Percentiles rank a stretch among this genome's conserved stretches.
These are phyloP conservation scores for Saturnispora hagleri DNA, from an alignment of 805 yeast species.

Conservation along the genomic window DNA sequence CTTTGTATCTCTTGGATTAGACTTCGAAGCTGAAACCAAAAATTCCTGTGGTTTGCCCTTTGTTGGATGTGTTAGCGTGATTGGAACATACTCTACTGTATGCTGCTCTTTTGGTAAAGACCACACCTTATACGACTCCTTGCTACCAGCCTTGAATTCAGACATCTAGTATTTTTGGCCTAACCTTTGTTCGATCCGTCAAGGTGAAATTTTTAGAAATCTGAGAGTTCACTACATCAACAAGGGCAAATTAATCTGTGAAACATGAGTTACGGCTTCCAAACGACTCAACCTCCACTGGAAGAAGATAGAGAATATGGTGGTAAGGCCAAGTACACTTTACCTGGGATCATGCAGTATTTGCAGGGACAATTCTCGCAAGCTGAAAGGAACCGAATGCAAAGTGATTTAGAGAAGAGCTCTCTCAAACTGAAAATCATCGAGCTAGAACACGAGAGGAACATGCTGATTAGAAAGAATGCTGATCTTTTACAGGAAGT, in stretches of 20 bases:
- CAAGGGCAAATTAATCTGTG: neutral
- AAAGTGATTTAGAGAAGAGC: constrained; percentile 43
- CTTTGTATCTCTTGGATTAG: neutral
- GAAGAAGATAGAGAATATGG: constrained; percentile 2
- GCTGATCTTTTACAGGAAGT: constrained; percentile 34
- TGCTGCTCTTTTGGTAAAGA: neutral
- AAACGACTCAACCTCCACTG: neutral
- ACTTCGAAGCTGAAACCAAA: constrained; percentile 1
- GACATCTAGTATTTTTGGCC: neutral
- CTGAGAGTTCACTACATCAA: neutral
- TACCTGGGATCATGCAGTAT: constrained; percentile 53
- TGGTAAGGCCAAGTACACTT: constrained; percentile 27
- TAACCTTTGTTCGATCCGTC: neutral
- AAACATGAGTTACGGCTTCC: neutral
- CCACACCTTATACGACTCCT: neutral
- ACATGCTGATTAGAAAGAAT: constrained; percentile 33
- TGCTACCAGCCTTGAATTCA: neutral
- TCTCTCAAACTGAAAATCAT: constrained; percentile 41
- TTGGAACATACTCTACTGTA: constrained; percentile 5
- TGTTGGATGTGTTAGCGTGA: constrained; percentile 8
- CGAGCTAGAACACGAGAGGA: constrained; percentile 45
- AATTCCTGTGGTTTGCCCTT: constrained; percentile 7
- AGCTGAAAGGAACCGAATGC: constrained; percentile 34
- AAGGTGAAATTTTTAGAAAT: neutral
- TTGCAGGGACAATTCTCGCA: constrained; percentile 50